phyloP scores from a whole-genome alignment of 331 rosid genomes.

The Quercus lobata region DNA sequence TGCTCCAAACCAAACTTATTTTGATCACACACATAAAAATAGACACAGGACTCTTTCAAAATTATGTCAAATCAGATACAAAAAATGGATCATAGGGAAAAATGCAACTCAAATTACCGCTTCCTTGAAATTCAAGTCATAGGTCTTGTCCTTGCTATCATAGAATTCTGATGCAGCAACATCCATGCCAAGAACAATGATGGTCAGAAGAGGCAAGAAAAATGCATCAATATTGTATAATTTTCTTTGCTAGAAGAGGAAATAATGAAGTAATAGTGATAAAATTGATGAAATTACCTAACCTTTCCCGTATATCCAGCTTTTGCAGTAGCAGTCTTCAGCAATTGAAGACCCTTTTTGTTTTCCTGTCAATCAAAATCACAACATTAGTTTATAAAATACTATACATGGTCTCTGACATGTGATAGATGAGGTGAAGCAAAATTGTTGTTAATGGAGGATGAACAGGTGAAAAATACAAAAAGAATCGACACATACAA shows the following conservation, averaged over 20 bases:
- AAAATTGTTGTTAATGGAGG: neutral
- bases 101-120: conserved; percentile 41
- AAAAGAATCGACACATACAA: too few species aligned
- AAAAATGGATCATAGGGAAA: neutral
- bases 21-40: neutral
- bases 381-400: neutral
- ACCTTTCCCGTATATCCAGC: conserved; percentile 97
- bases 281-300: conserved; percentile 16
- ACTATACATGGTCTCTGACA: neutral
- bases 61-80: neutral
- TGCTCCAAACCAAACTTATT: neutral
- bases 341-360: conserved; percentile 95
- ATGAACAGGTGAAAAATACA: neutral
- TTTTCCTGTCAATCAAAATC: conserved; percentile 53
- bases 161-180: conserved; percentile 98
- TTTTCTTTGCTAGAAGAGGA: neutral
- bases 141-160: conserved; percentile 54
- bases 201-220: neutral
- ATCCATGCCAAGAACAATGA: conserved; percentile 93
- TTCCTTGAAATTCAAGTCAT: conserved; percentile 95
- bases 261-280: neutral
- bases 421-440: neutral
- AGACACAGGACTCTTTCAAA: neutral
- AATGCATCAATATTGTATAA: neutral
- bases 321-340: conserved; percentile 87